Evolutionary conservation across 179 eudicot species (phyloP).

Genomic region (Silene noctiflora): DNA sequence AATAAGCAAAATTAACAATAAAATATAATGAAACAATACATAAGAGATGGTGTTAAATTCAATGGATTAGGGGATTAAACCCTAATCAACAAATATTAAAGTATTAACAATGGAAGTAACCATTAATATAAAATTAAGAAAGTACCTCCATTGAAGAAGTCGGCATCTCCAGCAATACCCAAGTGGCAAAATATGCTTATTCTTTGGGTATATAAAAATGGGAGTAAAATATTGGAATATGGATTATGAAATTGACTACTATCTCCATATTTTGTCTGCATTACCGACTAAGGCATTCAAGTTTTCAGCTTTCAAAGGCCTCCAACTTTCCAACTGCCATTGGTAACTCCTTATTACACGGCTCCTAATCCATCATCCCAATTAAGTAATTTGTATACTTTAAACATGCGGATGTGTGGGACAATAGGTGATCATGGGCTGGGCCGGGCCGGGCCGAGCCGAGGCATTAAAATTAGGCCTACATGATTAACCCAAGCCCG

Average conservation of each 20-base stretch:
- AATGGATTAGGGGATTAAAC: slow-evolving; percentile 9
- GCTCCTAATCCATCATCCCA: no score
- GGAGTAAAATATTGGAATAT: no score
- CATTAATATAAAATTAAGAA: slow-evolving; percentile 4
- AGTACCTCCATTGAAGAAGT: slow-evolving; percentile 18
- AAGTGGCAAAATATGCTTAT: slow-evolving; percentile 8
- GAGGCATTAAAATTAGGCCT: no score
- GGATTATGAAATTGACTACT: background rate
- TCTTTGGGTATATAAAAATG: background rate
- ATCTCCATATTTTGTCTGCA: background rate
- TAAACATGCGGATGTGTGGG: no score
- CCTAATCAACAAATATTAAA: slow-evolving; percentile 12
- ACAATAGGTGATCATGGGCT: no score
- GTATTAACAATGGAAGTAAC: background rate
- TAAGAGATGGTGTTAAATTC: background rate
- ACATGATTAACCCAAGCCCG: no score
- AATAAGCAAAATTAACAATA: background rate
- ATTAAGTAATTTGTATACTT: no score
- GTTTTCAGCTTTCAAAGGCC: no score
- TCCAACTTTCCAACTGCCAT: no score
- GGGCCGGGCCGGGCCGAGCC: no score
- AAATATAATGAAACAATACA: background rate
- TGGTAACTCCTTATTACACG: no score
- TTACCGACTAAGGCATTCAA: background rate
- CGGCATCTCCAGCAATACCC: slow-evolving; percentile 13